phyloP scores from a whole-genome alignment of 2,329 filamentous ascomycete genomes.

The Claviceps paspali region DNA sequence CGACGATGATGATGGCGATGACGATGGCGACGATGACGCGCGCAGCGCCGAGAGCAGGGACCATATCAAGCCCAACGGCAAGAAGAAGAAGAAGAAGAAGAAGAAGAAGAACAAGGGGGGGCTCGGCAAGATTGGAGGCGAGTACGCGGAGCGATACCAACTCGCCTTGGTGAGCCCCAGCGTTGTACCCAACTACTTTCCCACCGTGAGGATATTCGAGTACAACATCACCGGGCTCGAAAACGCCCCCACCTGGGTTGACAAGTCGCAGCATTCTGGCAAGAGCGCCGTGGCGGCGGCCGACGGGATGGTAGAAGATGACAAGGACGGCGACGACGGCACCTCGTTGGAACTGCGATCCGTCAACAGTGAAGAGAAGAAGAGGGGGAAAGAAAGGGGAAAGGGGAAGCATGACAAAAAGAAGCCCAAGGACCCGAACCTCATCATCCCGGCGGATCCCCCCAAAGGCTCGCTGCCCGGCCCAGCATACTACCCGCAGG shows the following conservation, averaged over 20 bases:
- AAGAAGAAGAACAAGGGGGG: slow-evolving; percentile 33
- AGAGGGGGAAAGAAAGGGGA: slow-evolving; percentile 18
- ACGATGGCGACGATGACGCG: too few relatives aligned
- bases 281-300: not conserved
- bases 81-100: slow-evolving; percentile 16
- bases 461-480: slow-evolving; percentile 60
- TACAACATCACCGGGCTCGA: slow-evolving; percentile 82
- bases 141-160: slow-evolving; percentile 73
- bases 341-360: slow-evolving; percentile 15
- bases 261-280: slow-evolving; percentile 12
- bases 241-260: slow-evolving; percentile 30
- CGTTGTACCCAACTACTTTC: slow-evolving; percentile 84
- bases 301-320: slow-evolving; percentile 5
- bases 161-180: slow-evolving; percentile 71
- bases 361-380: slow-evolving; percentile 16
- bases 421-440: slow-evolving; percentile 41
- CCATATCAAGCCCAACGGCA: too few relatives aligned
- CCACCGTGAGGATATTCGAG: slow-evolving; percentile 75
- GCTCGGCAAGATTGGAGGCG: slow-evolving; percentile 54
- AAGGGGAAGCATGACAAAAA: slow-evolving; percentile 30
- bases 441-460: slow-evolving; percentile 56
- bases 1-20: too few relatives aligned
- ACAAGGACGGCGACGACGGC: slow-evolving; percentile 12
- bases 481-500: slow-evolving; percentile 77
- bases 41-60: slow-evolving; percentile 8